Base-by-base conservation (phyloP, 345 rosid genomes). In the Linum usitatissimum region DNA sequence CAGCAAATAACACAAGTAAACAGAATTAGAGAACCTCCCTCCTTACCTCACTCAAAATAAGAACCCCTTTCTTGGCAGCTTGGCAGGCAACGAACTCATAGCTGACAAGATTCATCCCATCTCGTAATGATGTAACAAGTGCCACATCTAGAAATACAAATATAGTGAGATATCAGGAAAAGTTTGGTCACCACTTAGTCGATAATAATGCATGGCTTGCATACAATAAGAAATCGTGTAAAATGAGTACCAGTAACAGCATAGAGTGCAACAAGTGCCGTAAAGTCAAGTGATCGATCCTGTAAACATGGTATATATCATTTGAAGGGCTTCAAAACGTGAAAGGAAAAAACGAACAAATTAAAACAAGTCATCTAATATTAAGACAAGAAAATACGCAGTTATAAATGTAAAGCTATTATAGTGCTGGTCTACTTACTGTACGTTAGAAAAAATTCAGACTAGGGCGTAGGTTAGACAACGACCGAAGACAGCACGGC, bases 61-160 rank as follows among this genome's bases (percentile, higher is more conserved):
- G 86, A 28, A 79, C 86, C 62, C 86, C 86, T 76, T 82, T 82
- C 76, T 82, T 79, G 68, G 75, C 71, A 54, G 74, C 86, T 77
- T 82, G 86, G 74, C 86, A 82, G 61, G 86, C 82, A 75, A 79
- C 84, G 66, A 77, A 82, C 71, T 82, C 86, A 61, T 82, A 82
- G 61, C 86, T 82, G 57, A 82, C 86, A 28, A 82, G 86, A 66
- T 82, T 82, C 86, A 82, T 79, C 48, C 86, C 86, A 65, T 82
- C 86, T 42, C 86, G 71, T 58, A 79, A 70, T 49, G 86, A 82
- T 1, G 86, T 82, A 40, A 82, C 84, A 75, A 82, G 82, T 19
- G 84, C 86, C 28, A 79, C 86, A 66, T 82, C 86, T 82, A 60
- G 42, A 66, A 53, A 38, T 65, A 15, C 28, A 57, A 67, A 72